A percentile compares a stretch with the other conserved stretches of the same genome.
Conservation (phyloP, 768 basidiomycete species). For the Tylopilus sp. region DNA sequence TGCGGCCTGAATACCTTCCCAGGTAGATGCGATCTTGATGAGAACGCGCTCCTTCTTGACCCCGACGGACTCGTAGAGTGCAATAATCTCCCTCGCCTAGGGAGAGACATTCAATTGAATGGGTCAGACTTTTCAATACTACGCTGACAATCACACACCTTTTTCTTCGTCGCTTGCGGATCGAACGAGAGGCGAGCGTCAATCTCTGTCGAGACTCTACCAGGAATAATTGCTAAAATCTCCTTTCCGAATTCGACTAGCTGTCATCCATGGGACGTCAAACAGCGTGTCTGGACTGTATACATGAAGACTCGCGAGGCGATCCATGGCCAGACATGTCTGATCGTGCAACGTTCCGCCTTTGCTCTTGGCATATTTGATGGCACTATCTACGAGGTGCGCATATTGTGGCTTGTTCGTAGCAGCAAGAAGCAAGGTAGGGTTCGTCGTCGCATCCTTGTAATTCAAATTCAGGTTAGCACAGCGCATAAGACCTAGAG, state of each 20-base stretch:
- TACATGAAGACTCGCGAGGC: slow-evolving; percentile 63
- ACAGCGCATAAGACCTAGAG: background rate
- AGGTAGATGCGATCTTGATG: slow-evolving; percentile 99
- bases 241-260: slow-evolving; percentile 94
- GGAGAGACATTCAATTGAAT: too few relatives aligned
- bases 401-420: slow-evolving; percentile 84
- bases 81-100: slow-evolving; percentile 82
- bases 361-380: slow-evolving; percentile 72
- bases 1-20: slow-evolving; percentile 99
- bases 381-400: slow-evolving; percentile 68
- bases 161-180: slow-evolving; percentile 81
- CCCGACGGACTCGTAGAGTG: slow-evolving; percentile 91
- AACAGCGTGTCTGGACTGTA: background rate
- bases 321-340: slow-evolving; percentile 75
- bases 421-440: slow-evolving; percentile 86
- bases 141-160: slow-evolving; percentile 39
- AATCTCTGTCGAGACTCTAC: slow-evolving; percentile 96
- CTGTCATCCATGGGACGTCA: slow-evolving; percentile 36
- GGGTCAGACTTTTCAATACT: background rate
- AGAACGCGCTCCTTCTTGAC: slow-evolving; percentile 91
- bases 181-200: slow-evolving; percentile 96
- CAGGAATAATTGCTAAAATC: slow-evolving; percentile 90
- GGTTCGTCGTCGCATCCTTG: too few relatives aligned
- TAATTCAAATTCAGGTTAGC: background rate
- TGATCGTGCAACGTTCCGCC: slow-evolving; percentile 72